Evolutionary conservation across 805 yeast genomes (phyloP).

Genomic region (Barnettozyma salicaria): DNA sequence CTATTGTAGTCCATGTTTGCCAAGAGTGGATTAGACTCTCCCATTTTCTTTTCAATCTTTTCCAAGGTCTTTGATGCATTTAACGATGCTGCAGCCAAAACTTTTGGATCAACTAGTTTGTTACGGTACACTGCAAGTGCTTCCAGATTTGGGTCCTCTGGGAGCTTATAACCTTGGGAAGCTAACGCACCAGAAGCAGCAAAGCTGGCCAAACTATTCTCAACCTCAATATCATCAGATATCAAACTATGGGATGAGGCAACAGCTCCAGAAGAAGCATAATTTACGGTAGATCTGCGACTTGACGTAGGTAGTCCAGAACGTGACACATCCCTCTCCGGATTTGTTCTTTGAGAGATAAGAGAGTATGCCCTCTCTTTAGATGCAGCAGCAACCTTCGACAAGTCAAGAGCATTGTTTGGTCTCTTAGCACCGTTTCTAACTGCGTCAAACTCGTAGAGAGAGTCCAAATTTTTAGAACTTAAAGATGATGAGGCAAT

Average conservation of each 20-base stretch:
- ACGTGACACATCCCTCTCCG: conserved; percentile 24
- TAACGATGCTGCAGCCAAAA: conserved; percentile 44
- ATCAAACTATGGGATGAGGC: conserved; percentile 6
- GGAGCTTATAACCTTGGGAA: conserved; percentile 36
- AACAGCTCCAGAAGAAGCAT: conserved; percentile 8
- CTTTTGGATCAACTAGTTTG: conserved; percentile 36
- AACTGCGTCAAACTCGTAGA: conserved; percentile 39
- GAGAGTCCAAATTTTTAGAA: conserved; percentile 33
- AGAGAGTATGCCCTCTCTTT: conserved; percentile 32
- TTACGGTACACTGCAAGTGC: conserved; percentile 32
- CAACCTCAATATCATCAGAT: conserved; percentile 1
- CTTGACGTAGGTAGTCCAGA: conserved; percentile 32
- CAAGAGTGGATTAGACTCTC: conserved; percentile 32
- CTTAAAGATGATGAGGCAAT: conserved; percentile 31
- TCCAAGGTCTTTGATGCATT: conserved; percentile 40
- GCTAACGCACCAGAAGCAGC: conserved; percentile 55
- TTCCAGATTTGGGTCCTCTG: conserved; percentile 39
- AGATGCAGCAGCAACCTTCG: conserved; percentile 47
- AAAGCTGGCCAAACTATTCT: conserved; percentile 38
- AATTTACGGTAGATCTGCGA: conserved; percentile 30
- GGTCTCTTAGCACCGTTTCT: conserved; percentile 36
- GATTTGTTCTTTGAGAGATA: conserved; percentile 27
- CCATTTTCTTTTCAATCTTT: conserved; percentile 36
- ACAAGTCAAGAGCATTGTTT: conserved; percentile 36
- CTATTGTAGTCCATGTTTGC: conserved; percentile 55